Evolutionary conservation across 2,329 filamentous ascomycete genomes (phyloP), one percentile per base, ranked within the genome.

Genomic region (Monilinia fructicola): DNA sequence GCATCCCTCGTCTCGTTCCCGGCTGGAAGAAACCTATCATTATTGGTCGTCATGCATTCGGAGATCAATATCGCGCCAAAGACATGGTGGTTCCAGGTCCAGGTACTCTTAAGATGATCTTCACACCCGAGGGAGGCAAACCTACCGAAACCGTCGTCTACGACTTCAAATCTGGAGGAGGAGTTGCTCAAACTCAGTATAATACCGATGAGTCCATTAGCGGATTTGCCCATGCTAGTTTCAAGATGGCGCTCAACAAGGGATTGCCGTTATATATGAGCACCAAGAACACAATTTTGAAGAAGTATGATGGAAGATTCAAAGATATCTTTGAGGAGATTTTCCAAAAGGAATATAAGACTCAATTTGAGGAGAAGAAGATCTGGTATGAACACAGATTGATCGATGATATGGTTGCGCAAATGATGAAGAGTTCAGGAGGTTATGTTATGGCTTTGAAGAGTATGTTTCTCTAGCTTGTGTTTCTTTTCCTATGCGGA

Each of bases 321-420:
- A 98, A 98, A 89, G 95, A 99, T 77, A 96, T 98, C 79, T 99
- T 99, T 88, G 91, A 99, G 85, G 91, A 96, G 77, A 87, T 98
- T 75, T 99, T 94, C 81, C 92, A 98, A 71, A 85, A 84, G 68
- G 82, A 89, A 74, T 99, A 98, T 85, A 90, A 91, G 85, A 85
- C 87, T 78, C 86, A 92, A 54, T 98, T 98, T 74, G 93, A 97
- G 78, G 89, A 89, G 76, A 92, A 93, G 84, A 87, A 87, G 70
- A 96, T 98, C 82, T 98, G 95, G 95, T 98, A 99, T 79, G 95
- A 99, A 88, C 95, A 99, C 83, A 91, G 95, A 76, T 85, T 99
- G 73, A 98, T 99, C 77, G 95, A 99, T 81, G 95, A 99, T 82
- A 98, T 99, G 95, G 95, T 99, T 71, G 95, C 95, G 60, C 95